Conservation (phyloP, 495 filamentous ascomycete genomes). For the Amniculicola lignicola region DNA sequence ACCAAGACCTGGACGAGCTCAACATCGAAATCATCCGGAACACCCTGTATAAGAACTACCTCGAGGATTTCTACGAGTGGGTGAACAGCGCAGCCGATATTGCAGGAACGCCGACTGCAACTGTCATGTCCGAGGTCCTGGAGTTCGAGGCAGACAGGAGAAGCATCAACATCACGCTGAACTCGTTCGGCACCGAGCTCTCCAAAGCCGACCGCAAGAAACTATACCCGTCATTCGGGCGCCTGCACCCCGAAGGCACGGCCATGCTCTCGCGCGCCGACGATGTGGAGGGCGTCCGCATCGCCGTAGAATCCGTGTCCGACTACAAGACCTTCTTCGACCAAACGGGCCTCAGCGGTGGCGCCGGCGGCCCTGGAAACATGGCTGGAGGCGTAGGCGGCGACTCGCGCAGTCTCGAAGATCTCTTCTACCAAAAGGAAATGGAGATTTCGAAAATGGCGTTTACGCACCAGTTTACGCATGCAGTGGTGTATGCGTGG, state of each 20-base stretch:
- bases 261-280: constrained; percentile 94
- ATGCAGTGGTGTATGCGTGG: constrained; percentile 94
- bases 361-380: constrained; percentile 67
- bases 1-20: constrained; percentile 95
- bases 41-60: constrained; percentile 98
- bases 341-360: constrained; percentile 75
- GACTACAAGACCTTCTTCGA: constrained; percentile 97
- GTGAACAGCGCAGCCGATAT: constrained; percentile 83
- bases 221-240: constrained; percentile 88
- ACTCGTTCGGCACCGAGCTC: constrained; percentile 97
- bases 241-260: constrained; percentile 88
- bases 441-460: constrained; percentile 95
- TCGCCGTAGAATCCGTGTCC: constrained; percentile 84
- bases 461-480: constrained; percentile 95
- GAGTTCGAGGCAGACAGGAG: constrained; percentile 95
- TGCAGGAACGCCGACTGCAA: constrained; percentile 80
- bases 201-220: constrained; percentile 92
- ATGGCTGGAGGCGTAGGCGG: constrained; percentile 70
- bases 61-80: constrained; percentile 94
- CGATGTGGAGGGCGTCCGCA: constrained; percentile 85
- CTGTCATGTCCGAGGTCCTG: constrained; percentile 91
- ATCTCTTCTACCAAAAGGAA: constrained; percentile 98
- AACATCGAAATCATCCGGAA: constrained; percentile 99
- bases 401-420: constrained; percentile 85
- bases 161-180: constrained; percentile 98